Evolutionary conservation across 108 stramenopile species (phyloP).

Genomic region (Seminavis robusta): DNA sequence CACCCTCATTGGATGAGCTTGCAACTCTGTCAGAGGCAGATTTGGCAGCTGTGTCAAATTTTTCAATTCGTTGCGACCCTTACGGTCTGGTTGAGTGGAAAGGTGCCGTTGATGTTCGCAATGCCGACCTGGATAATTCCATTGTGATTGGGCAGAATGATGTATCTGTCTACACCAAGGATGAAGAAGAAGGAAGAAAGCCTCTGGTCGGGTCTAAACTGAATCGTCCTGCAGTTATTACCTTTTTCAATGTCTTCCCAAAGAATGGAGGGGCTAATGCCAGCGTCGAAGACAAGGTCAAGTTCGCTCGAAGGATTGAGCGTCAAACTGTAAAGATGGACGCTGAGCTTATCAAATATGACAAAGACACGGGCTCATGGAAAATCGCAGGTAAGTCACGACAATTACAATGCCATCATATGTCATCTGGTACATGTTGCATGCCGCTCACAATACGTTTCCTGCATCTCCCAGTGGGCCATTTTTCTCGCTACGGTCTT

Average conservation of each 20-base stretch:
- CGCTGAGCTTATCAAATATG: conserved; percentile 81
- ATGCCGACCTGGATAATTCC: conserved; percentile 70
- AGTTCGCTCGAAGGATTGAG: conserved; percentile 55
- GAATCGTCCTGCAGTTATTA: conserved; percentile 88
- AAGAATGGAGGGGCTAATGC: conserved; percentile 47
- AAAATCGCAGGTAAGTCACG: no score
- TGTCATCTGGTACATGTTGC: no score
- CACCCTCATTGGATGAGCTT: conserved; percentile 63
- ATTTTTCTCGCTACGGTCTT: conserved; percentile 93
- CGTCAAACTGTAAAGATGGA: conserved; percentile 58
- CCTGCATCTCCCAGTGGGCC: conserved; percentile 77
- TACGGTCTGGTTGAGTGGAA: conserved; percentile 90
- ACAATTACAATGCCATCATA: no score
- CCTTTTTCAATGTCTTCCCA: conserved; percentile 69
- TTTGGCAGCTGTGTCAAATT: conserved; percentile 81
- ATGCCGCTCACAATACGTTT: no score
- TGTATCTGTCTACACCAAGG: conserved; percentile 83
- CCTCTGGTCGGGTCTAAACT: conserved; percentile 81
- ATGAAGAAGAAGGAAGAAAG: conserved; percentile 67
- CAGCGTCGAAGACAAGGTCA: conserved; percentile 46
- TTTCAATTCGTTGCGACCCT: conserved; percentile 65
- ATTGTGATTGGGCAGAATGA: conserved; percentile 79
- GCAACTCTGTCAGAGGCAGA: conserved; percentile 75
- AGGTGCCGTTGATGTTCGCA: conserved; percentile 90
- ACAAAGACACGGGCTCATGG: conserved; percentile 77